These are phyloP conservation scores for Quercus lobata DNA, from an alignment of 331 rosid genomes.

Conservation along the genomic window DNA sequence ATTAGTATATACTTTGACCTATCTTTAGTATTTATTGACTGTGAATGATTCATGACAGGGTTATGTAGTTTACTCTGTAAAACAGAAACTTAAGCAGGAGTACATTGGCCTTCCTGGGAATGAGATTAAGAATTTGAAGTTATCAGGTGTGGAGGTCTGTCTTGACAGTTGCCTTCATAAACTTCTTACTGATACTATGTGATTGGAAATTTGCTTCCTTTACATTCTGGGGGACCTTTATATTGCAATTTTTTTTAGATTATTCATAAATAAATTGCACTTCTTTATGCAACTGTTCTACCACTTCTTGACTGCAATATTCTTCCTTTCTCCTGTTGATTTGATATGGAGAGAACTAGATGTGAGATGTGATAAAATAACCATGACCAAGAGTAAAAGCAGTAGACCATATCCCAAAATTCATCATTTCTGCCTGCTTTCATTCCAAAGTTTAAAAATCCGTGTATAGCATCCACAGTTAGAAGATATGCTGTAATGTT, in stretches of 20 bases:
- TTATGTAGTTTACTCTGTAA: constrained; percentile 58
- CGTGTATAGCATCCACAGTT: neutral
- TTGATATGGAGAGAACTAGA: neutral
- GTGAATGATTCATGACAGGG: constrained; percentile 56
- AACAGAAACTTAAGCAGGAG: constrained; percentile 71
- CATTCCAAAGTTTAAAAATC: neutral
- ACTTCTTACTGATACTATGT: constrained; percentile 4
- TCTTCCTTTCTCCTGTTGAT: constrained; percentile 2
- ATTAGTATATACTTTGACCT: neutral
- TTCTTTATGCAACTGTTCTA: neutral
- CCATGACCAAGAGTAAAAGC: neutral
- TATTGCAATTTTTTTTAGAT: no score
- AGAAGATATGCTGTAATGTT: neutral
- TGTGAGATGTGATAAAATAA: neutral
- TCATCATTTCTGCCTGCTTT: neutral
- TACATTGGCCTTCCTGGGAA: constrained; percentile 53
- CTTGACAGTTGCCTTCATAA: constrained; percentile 15
- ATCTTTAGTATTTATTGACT: neutral
- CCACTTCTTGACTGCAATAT: neutral
- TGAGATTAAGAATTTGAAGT: constrained; percentile 67
- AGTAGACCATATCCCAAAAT: neutral
- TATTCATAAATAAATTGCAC: neutral
- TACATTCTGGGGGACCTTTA: neutral
- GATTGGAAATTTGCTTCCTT: constrained; percentile 7
- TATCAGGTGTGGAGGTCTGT: constrained; percentile 82